Evolutionary conservation across 2,329 filamentous ascomycete species (phyloP), one percentile per base, ranked within the genome.

Genomic region (Ceratocystis cubensis): DNA sequence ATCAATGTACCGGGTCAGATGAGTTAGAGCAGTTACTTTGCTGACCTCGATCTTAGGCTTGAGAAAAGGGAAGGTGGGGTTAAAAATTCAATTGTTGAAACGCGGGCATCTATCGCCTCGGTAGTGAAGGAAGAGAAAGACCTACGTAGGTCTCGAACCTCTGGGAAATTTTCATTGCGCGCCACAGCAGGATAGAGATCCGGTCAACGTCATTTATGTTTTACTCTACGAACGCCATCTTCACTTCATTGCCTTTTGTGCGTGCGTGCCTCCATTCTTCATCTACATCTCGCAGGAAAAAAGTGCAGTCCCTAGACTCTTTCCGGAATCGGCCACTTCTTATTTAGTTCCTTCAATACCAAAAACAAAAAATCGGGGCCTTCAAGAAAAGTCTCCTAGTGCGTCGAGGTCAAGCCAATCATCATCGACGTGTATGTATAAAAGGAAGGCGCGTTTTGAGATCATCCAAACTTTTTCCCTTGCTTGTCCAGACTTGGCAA

Each of bases 21-120:
- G 37, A 41, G 56, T 59, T 17, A 59, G 56, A 59, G 56, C 33
- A 59, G 30, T 37, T 59, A 25, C 56, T n/a, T 30, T 59, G 20
- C 13, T 37, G 53, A 28, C 17, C 37, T 41, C 13, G 30, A 33
- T 41, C 37, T 13, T 13, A 15, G 10, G 10, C 37, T 15, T 41
- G 37, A 13, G 37, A 41, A 46, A 50, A 10, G 41, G 7, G 63
- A 67, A 67, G 66, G 57, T 67, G 66, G 66, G 66, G 66, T 65
- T 63, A 48, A 67, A 67, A 67, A 65, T 41, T 65, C 37, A 46
- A 33, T 22, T 67, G 37, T 53, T 17, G 15, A 48, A 56, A 17
- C 33, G 46, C 57, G 62, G 46, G 61, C 20, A 63, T 45, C 46
- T 62, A 15, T 25, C 33, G 45, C 22, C 46, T 37, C n/a, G 59